These are phyloP conservation scores for Termitomyces sp. DNA, from an alignment of 768 basidiomycete genomes.

Conservation along the genomic window DNA sequence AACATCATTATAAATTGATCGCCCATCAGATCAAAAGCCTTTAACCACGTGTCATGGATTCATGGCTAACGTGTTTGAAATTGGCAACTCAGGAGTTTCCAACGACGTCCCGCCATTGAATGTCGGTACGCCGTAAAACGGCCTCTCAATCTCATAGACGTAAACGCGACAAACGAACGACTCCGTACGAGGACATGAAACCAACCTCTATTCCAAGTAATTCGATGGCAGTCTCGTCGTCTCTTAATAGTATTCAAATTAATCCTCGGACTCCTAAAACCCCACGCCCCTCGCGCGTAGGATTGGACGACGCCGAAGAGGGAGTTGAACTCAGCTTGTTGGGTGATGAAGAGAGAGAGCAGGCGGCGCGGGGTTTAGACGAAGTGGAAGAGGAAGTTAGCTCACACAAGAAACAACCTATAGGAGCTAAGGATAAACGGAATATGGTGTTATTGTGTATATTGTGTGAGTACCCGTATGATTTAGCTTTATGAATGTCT, in stretches of 20 bases:
- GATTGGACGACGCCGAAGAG: slow-evolving; percentile 40
- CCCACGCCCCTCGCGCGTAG: slow-evolving; percentile 33
- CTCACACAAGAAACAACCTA: slow-evolving; percentile 38
- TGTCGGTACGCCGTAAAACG: slow-evolving; percentile 24
- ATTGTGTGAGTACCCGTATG: slow-evolving; percentile 61
- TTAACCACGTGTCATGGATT: slow-evolving; percentile 7
- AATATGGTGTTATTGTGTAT: slow-evolving; percentile 84
- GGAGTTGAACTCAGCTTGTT: slow-evolving; percentile 63
- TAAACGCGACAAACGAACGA: slow-evolving; percentile 13
- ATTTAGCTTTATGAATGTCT: neutral
- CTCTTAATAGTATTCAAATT: slow-evolving; percentile 56
- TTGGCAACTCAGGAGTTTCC: neutral
- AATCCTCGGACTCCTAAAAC: slow-evolving; percentile 51
- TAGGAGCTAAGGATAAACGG: slow-evolving; percentile 75
- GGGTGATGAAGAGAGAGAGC: slow-evolving; percentile 49
- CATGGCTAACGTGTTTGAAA: neutral
- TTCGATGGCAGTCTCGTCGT: slow-evolving; percentile 53
- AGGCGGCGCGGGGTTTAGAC: slow-evolving; percentile 41
- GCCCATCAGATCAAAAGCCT: too few species aligned
- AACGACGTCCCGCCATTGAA: slow-evolving; percentile 17
- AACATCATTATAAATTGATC: too few species aligned
- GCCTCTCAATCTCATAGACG: slow-evolving; percentile 11
- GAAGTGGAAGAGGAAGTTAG: slow-evolving; percentile 29
- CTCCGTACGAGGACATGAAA: slow-evolving; percentile 36
- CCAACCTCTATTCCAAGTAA: slow-evolving; percentile 27